A percentile compares a stretch with the other conserved stretches of the same genome.
Conservation (phyloP, 192 early-diverging fungal species). For the Gorgonomyces haynaldii region DNA sequence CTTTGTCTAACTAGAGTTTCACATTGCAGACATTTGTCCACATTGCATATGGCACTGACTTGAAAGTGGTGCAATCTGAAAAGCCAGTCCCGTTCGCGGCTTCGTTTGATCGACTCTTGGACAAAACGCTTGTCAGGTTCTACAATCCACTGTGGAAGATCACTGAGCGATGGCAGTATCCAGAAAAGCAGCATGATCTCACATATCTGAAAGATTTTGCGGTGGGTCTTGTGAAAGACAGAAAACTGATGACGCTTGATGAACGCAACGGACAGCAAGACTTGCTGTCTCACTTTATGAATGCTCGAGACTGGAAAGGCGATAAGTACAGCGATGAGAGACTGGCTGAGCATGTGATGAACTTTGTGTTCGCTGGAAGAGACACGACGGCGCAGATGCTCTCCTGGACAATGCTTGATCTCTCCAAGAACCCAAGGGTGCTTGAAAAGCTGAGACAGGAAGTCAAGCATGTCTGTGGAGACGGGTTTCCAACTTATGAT, state of each 20-base stretch:
- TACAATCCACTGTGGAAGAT: conserved; percentile 12
- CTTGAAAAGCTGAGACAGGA: conserved; percentile 16
- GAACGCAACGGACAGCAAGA: conserved; percentile 10
- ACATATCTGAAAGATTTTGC: conserved; percentile 6
- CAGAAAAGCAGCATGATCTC: background rate
- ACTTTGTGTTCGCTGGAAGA: conserved; percentile 36
- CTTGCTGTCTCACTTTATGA: conserved; percentile 23
- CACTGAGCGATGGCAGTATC: conserved; percentile 4
- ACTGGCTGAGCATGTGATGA: conserved; percentile 25
- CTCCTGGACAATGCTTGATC: conserved; percentile 36
- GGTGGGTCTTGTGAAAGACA: conserved; percentile 1
- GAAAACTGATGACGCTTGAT: background rate
- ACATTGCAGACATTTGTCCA: too few species aligned
- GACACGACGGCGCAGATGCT: conserved; percentile 49
- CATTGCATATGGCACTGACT: too few species aligned
- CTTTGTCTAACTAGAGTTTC: too few species aligned
- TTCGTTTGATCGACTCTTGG: conserved; percentile 21
- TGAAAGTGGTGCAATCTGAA: too few species aligned
- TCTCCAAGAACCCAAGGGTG: conserved; percentile 25
- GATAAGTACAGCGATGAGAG: conserved; percentile 11
- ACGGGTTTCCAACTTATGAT: conserved; percentile 13
- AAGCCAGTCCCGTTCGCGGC: conserved; percentile 16
- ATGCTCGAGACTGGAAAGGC: conserved; percentile 13
- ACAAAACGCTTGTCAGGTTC: conserved; percentile 7
- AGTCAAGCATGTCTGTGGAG: conserved; percentile 18